Evolutionary conservation across 1,284 basidiomycete genomes (phyloP).

Genomic region (Phlebopus sp.): DNA sequence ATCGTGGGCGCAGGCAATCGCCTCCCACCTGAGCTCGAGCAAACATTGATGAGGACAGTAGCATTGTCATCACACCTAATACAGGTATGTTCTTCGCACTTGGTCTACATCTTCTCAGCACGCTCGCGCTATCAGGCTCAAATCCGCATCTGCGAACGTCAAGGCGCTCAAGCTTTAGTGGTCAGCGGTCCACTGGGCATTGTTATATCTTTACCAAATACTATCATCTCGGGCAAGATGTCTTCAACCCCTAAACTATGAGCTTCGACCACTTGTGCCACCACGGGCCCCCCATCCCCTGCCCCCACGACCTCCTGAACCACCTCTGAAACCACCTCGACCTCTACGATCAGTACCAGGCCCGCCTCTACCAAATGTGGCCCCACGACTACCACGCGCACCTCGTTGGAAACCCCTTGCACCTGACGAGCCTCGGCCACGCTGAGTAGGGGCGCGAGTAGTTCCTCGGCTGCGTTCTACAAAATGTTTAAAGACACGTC

Average conservation of each 20-base stretch:
- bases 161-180: conserved; percentile 44
- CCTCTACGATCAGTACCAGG: conserved; percentile 43
- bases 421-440: conserved; percentile 44
- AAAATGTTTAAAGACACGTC: conserved; percentile 10
- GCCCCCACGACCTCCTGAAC: conserved; percentile 38
- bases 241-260: conserved; percentile 24
- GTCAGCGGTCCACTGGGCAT: neutral
- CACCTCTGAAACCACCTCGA: conserved; percentile 42
- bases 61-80: conserved; percentile 47
- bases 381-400: conserved; percentile 38
- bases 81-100: conserved; percentile 42
- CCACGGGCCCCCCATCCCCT: conserved; percentile 37
- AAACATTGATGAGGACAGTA: conserved; percentile 17
- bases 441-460: conserved; percentile 39
- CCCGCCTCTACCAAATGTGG: conserved; percentile 41
- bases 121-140: conserved; percentile 42
- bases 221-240: neutral
- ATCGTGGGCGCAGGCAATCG: conserved; percentile 15
- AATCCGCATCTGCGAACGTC: conserved; percentile 42
- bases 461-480: conserved; percentile 57
- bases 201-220: neutral
- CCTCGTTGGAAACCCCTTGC: conserved; percentile 47
- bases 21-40: conserved; percentile 12
- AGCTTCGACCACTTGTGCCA: conserved; percentile 48
- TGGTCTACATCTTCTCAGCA: conserved; percentile 45